Percentiles rank a stretch among this genome's conserved stretches.
Conservation (phyloP, 345 rosid species). For the Salix dunnii region DNA sequence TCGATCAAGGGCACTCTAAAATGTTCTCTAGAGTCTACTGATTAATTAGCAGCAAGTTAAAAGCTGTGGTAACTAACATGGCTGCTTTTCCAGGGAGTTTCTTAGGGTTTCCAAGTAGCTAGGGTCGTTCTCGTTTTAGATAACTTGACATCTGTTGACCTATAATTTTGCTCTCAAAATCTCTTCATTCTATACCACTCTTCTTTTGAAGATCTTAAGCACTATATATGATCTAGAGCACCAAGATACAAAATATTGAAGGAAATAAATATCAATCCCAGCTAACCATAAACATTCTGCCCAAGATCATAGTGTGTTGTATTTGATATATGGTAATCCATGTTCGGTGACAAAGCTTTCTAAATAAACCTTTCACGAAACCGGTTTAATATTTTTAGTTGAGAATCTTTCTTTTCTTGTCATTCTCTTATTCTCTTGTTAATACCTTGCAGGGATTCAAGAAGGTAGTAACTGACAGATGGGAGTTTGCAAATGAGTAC, state of each 20-base stretch:
- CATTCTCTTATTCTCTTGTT: background rate
- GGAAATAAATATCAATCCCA: background rate
- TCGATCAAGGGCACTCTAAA: background rate
- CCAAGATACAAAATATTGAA: background rate
- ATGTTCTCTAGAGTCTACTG: background rate
- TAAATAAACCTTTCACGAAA: background rate
- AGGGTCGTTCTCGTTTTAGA: background rate
- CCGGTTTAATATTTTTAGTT: background rate
- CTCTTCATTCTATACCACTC: background rate
- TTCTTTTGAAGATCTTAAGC: background rate
- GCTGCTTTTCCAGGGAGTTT: background rate
- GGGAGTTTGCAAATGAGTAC: conserved; percentile 65
- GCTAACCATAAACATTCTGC: background rate
- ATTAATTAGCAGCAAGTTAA: background rate
- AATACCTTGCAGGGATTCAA: conserved; percentile 48
- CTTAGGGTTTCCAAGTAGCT: background rate
- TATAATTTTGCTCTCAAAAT: background rate
- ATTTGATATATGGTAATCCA: background rate
- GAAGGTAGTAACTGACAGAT: conserved; percentile 55
- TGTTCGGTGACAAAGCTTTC: background rate
- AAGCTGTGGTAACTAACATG: background rate
- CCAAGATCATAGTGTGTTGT: background rate
- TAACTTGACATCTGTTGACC: background rate
- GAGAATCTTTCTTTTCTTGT: background rate
- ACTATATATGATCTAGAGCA: no score